phyloP scores from a whole-genome alignment of 2,329 filamentous ascomycete species.

The Teratosphaeria destructans region DNA sequence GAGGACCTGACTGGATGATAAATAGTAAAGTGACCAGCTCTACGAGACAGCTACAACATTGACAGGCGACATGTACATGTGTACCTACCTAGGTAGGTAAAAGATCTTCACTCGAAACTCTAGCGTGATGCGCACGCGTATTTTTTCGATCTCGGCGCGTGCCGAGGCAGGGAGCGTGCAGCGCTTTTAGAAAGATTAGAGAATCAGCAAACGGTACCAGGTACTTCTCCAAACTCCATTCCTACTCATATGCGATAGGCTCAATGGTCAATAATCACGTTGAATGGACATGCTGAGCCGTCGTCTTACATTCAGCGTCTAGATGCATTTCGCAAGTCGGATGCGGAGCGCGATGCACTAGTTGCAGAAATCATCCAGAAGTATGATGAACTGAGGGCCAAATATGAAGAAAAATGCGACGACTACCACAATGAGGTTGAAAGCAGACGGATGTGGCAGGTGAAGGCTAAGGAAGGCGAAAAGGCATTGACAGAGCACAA shows the following conservation, averaged over 20 bases:
- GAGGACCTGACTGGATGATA: too few relatives aligned
- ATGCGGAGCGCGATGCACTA: slow-evolving; percentile 22
- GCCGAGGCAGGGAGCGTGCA: too few relatives aligned
- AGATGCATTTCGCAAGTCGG: slow-evolving; percentile 23
- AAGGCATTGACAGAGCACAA: slow-evolving; percentile 12
- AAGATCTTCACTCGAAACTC: too few relatives aligned
- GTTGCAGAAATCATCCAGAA: slow-evolving; percentile 22
- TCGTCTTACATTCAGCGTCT: slow-evolving; percentile 14
- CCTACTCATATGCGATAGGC: neutral
- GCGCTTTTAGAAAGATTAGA: neutral
- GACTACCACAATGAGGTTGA: slow-evolving; percentile 29
- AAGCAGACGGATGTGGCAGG: slow-evolving; percentile 26
- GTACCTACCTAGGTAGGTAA: too few relatives aligned
- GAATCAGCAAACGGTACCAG: too few relatives aligned
- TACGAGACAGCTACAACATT: too few relatives aligned
- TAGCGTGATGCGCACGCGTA: too few relatives aligned
- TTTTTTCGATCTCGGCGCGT: too few relatives aligned
- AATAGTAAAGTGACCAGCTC: too few relatives aligned
- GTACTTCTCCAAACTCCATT: too few relatives aligned
- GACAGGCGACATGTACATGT: too few relatives aligned
- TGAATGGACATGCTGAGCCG: slow-evolving; percentile 11
- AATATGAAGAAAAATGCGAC: slow-evolving; percentile 24
- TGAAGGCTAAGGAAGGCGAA: slow-evolving; percentile 15
- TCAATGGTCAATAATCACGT: neutral
- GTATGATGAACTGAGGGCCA: slow-evolving; percentile 23